Percentiles rank a stretch among this genome's conserved stretches.
Conservation (phyloP, 129 eudicot genomes). For the Pulicaria dysenterica region DNA sequence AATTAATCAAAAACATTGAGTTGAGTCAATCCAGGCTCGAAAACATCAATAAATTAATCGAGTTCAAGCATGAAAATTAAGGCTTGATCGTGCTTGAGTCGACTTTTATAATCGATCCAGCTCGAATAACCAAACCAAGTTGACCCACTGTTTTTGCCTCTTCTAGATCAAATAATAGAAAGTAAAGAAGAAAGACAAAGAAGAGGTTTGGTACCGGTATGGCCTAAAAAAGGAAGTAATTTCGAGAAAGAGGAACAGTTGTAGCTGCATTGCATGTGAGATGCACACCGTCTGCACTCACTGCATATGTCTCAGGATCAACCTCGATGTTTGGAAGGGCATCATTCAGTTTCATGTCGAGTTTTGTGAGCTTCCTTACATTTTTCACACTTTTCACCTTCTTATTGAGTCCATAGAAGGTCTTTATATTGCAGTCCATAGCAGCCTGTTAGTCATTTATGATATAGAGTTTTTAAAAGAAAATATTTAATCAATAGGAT, state of each 20-base stretch:
- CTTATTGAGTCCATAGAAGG: slow-evolving; percentile 65
- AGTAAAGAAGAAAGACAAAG: background rate
- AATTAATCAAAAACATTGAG: no score
- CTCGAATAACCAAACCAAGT: background rate
- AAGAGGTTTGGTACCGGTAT: slow-evolving; percentile 18
- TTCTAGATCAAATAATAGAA: background rate
- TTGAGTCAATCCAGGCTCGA: no score
- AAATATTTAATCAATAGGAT: background rate
- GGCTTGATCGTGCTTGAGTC: no score
- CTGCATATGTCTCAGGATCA: slow-evolving; percentile 85
- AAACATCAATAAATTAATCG: no score
- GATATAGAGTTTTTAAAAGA: background rate
- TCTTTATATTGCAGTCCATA: slow-evolving; percentile 58
- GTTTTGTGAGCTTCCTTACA: slow-evolving; percentile 73
- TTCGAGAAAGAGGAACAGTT: slow-evolving; percentile 75
- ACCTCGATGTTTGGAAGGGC: slow-evolving; percentile 88
- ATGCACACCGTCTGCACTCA: slow-evolving; percentile 71
- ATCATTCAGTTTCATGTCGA: slow-evolving; percentile 91
- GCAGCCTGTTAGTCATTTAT: slow-evolving; percentile 61
- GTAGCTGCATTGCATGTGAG: slow-evolving; percentile 84
- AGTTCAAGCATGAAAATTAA: no score
- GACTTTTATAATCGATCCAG: no score
- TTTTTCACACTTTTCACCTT: slow-evolving; percentile 77
- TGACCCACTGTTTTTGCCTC: background rate
- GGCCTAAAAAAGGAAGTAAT: slow-evolving; percentile 75